Evolutionary conservation across 2,329 filamentous ascomycete species (phyloP), one percentile per base, ranked within the genome.

Genomic region (Monosporascus sp.): DNA sequence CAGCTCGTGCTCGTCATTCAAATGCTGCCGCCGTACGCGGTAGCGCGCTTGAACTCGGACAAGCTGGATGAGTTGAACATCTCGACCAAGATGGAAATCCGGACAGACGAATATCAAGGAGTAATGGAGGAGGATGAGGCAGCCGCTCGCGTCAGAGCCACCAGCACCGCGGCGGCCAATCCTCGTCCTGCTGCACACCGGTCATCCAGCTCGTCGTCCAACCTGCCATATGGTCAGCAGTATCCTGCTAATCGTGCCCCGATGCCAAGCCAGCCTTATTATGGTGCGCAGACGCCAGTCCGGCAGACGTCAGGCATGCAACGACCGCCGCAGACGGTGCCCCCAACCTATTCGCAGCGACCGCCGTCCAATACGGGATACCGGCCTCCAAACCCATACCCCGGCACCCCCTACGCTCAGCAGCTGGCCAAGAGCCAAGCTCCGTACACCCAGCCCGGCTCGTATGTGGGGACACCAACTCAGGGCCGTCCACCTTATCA

Each of bases 31-130:
- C 91, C 91, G 1, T 94, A 91, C 65, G 89, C 88, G 1, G 88
- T 96, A 24, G 86, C 91, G 6, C 93, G 94, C 64, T 75, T 96
- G 56, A 87, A 95, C 63, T 91, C 91, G 9, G 88, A 95, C 66
- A 88, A 91, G 68, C 73, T 96, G n/a, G 87, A 86, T 31, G 88
- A 91, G 54, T 75, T 96, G 48, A 86, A 89, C 57, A 87, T 96
- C 65, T 93, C 87, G 72, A 89, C 85, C 46, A 90, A 85, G 66
- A 80, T 96, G 20, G 74, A 90, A 55, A 76, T 95, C 47, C 83
- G 88, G 55, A 84, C 80, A 7, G 84, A 87, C 50, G 84, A 91
- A 63, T 89, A 89, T 68, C 82, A 81, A 58, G 91, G 91, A 5
- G 83, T 87, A 4, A 86, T 95, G 82, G 91, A 95, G 61, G 89